Evolutionary conservation across 192 early-diverging fungal genomes (phyloP).

Genomic region (Coemansia sp.): DNA sequence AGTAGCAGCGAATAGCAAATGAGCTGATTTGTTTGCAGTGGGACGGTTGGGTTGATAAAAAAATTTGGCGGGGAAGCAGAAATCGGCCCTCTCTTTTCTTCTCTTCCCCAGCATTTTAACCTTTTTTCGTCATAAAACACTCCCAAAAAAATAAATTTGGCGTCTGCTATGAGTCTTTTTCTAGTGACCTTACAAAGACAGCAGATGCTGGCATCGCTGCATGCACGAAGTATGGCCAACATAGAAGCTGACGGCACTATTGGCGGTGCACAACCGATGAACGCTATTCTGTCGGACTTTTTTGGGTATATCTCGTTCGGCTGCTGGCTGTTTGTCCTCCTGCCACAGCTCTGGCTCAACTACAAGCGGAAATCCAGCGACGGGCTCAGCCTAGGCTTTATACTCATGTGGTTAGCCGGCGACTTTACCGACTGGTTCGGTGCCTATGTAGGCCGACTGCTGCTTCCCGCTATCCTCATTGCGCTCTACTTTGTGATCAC

Average conservation of each 20-base stretch:
- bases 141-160: neutral
- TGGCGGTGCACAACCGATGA: slow-evolving; percentile 4
- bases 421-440: slow-evolving; percentile 52
- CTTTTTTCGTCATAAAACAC: slow-evolving; percentile 11
- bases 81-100: slow-evolving; percentile 4
- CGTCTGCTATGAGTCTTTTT: slow-evolving; percentile 20
- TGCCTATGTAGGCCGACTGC: slow-evolving; percentile 42
- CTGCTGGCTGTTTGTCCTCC: slow-evolving; percentile 40
- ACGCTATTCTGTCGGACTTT: slow-evolving; percentile 34
- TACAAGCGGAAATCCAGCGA: slow-evolving; percentile 51
- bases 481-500: slow-evolving; percentile 72
- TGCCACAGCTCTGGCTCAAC: slow-evolving; percentile 51
- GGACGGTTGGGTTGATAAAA: neutral
- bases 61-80: neutral
- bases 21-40: neutral
- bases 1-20: neutral
- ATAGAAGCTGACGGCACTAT: neutral
- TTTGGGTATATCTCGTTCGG: slow-evolving; percentile 47
- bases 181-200: slow-evolving; percentile 21
- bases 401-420: slow-evolving; percentile 51
- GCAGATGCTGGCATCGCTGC: slow-evolving; percentile 27
- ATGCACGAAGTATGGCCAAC: neutral
- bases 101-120: neutral
- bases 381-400: slow-evolving; percentile 46
- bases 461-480: slow-evolving; percentile 60